These are phyloP conservation scores for Chalciporus pseudorubinellus DNA, from an alignment of 768 basidiomycete species.

Conservation along the genomic window DNA sequence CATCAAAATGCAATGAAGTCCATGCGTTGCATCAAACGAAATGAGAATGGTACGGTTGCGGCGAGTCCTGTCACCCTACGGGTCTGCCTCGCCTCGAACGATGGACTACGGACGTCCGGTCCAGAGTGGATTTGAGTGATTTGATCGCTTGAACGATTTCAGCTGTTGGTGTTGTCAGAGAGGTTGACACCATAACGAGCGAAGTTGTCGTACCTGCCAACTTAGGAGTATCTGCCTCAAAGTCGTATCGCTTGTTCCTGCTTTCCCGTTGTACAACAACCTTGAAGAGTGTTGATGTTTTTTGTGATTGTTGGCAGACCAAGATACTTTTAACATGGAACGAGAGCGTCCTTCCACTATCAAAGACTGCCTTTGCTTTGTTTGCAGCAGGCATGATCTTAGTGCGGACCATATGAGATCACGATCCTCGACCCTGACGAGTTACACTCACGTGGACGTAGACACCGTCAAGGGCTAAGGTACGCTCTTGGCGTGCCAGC, in stretches of 20 bases:
- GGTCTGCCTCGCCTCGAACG: constrained; percentile 63
- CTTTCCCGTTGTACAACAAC: constrained; percentile 75
- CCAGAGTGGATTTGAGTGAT: constrained; percentile 59
- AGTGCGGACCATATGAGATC: constrained; percentile 10
- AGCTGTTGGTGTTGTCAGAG: constrained; percentile 35
- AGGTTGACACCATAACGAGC: neutral
- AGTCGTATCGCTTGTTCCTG: constrained; percentile 90
- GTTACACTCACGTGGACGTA: constrained; percentile 73
- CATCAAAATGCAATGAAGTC: neutral
- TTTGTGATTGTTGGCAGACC: constrained; percentile 79
- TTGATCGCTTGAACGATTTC: constrained; percentile 79
- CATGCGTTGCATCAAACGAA: neutral
- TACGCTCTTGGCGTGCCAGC: constrained; percentile 87
- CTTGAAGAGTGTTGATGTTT: constrained; percentile 83
- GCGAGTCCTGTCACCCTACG: constrained; percentile 36
- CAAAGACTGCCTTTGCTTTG: constrained; percentile 78
- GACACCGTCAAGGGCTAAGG: constrained; percentile 90
- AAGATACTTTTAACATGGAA: constrained; percentile 89
- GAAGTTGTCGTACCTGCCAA: constrained; percentile 57
- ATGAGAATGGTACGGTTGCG: neutral
- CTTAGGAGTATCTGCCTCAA: constrained; percentile 88
- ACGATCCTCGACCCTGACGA: neutral
- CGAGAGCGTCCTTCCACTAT: constrained; percentile 86
- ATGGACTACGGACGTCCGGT: constrained; percentile 61
- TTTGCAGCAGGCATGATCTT: constrained; percentile 89